phyloP scores from a whole-genome alignment of 306 rosid genomes.

The Begonia masoniana region DNA sequence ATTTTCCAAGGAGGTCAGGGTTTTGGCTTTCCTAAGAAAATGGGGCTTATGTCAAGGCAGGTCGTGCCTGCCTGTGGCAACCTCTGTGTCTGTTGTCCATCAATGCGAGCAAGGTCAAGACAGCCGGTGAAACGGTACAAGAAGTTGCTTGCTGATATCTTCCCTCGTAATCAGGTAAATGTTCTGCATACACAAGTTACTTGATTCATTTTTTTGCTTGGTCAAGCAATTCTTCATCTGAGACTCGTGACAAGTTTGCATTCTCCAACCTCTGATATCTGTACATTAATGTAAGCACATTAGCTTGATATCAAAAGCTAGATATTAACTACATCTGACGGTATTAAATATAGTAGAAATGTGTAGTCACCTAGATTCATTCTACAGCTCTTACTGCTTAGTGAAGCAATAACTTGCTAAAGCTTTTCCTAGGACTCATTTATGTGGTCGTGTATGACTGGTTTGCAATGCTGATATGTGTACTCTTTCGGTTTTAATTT shows the following conservation, averaged over 20 bases:
- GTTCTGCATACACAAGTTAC: no score
- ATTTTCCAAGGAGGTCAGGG: background rate
- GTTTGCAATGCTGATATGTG: background rate
- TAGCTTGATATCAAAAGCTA: background rate
- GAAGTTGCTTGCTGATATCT: constrained; percentile 69
- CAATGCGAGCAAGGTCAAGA: constrained; percentile 81
- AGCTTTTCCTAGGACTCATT: background rate
- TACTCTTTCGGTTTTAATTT: constrained; percentile 1
- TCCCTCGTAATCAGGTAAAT: constrained; percentile 73
- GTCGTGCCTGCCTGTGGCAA: constrained; percentile 85
- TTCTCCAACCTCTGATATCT: no score
- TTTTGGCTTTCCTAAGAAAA: constrained; percentile 23
- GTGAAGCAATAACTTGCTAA: background rate
- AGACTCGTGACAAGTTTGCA: background rate
- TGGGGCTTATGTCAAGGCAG: constrained; percentile 98
- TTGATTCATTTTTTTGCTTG: background rate
- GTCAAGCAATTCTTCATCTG: background rate
- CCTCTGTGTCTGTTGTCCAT: constrained; percentile 83
- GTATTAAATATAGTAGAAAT: no score
- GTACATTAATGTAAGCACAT: no score
- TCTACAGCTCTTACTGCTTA: background rate
- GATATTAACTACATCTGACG: background rate
- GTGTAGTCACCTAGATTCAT: background rate
- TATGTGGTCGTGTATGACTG: background rate
- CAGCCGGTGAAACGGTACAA: constrained; percentile 95